phyloP scores from a whole-genome alignment of 108 stramenopile species.

The Nitzschia putrida region DNA sequence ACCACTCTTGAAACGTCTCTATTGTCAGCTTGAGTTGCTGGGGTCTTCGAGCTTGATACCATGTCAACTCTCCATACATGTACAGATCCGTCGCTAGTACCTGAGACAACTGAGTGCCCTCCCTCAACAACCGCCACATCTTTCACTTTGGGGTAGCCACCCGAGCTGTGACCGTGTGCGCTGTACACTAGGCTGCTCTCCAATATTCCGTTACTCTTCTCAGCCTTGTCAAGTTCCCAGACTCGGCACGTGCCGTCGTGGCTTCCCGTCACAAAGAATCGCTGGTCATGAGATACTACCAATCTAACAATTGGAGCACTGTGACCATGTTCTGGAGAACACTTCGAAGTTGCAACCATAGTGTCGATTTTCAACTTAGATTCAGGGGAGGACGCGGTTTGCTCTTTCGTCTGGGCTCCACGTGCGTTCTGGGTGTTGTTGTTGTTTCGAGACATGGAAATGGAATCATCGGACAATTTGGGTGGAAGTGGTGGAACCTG shows the following conservation, averaged over 20 bases:
- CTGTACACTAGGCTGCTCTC: constrained; percentile 83
- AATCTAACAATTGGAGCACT: constrained; percentile 83
- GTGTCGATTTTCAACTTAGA: constrained; percentile 62
- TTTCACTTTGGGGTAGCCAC: constrained; percentile 58
- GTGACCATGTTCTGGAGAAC: constrained; percentile 67
- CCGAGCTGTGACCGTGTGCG: constrained; percentile 45
- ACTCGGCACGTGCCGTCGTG: constrained; percentile 91
- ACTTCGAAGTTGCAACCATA: constrained; percentile 66
- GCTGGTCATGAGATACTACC: constrained; percentile 85
- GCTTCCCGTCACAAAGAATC: constrained; percentile 90
- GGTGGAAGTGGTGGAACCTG: constrained; percentile 78
- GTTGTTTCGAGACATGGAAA: constrained; percentile 2
- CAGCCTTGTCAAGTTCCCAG: constrained; percentile 86
- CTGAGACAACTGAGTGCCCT: constrained; percentile 87
- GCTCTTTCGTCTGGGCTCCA: constrained; percentile 20
- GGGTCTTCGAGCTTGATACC: constrained; percentile 38
- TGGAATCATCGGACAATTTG: constrained; percentile 48
- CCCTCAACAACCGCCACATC: constrained; percentile 90
- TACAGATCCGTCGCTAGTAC: constrained; percentile 81
- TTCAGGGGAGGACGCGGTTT: constrained; percentile 4
- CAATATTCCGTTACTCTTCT: constrained; percentile 72
- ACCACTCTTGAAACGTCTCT: constrained; percentile 56
- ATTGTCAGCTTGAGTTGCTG: constrained; percentile 23
- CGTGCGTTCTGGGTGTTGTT: neutral
- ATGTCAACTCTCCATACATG: constrained; percentile 89